Base-by-base conservation (phyloP, 495 filamentous ascomycete species). In the Neurospora tetraspora region DNA sequence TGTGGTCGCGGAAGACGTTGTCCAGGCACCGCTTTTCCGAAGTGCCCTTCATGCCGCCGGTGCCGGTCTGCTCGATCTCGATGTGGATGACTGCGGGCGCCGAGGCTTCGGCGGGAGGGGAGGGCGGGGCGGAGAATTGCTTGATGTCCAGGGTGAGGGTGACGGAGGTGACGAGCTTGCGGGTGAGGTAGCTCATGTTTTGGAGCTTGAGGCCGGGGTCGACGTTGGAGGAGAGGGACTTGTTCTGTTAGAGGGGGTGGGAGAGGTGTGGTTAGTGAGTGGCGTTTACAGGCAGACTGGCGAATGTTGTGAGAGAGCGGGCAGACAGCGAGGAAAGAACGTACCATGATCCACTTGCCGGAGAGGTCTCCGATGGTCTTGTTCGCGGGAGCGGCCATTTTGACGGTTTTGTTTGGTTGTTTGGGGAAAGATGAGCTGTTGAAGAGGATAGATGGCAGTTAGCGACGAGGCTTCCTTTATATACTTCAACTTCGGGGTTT, bases 271-370 rank as follows among this genome's bases (percentile, higher is more conserved):
- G 31, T 59, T 40, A 59, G 34, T 59, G 43, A 5, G 70, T 68
- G 27, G 27, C 0, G 69, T 71, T 69, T 47, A 39, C 59, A 20
- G n/a, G 72, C 38, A 70, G 40, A 59, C 8, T 53, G 27, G 23
- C 10, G 0, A 27, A 53, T 34, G 31, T 27, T 18, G 27, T 34
- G 27, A 11, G 11, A 74, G 72, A 38, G 38, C 40, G 40, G 16
- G 42, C 9, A 4, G 45, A 4, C 20, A 53, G 7, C 16, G 1
- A 5, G 39, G 16, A 70, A 38, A 36, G 70, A 40, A 73, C 87
- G 61, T 86, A 96, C 94, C 89, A 97, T 90, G 31, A 86, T 78
- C 90, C 91, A 98, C 78, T 88, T 87, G 34, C 94, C 94, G 76
- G 82, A 89, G 77, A 97, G 86, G 80, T 94, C 86, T 72, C 87